Base-by-base conservation (phyloP, 2,329 filamentous ascomycete species). In the Tolypocladium cylindrosporum region DNA sequence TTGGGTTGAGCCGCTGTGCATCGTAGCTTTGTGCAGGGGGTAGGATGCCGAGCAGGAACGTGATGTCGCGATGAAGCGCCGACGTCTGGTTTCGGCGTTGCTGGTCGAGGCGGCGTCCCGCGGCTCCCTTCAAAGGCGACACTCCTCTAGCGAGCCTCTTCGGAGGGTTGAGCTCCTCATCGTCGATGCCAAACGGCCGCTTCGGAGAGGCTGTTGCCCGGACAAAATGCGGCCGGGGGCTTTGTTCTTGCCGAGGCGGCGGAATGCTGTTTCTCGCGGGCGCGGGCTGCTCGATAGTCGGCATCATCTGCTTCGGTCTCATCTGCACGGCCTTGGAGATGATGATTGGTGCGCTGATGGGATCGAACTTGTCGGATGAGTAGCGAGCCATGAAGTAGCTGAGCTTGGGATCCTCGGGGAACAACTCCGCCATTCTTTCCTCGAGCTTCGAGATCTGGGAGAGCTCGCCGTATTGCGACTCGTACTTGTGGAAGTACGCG, bases 391-490 rank as follows among this genome's bases (percentile, higher is more conserved):
- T 81, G 70, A 97, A 97, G 60, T 85, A 84, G 16, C 80, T 75
- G 43, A 96, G 79, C 58, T 83, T 86, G 3, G 91, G 87, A 66
- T 97, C 93, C 59, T 92, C 86, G 0, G 92, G 92, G 72, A 91
- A 99, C n/a, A 97, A 80, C 67, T 96, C 91, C 27, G 84, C 83
- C 91, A 99, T 97, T 53, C 94, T 86, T 66, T 87, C 88, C 72
- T 99, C 95, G 19, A 99, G 79, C 69, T 95, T 94, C 62, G 86
- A 85, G 57, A 99, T 91, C 66, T 97, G 92, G 7, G 89, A 85
- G 6, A 97, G 81, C 69, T 99, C 94, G 58, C 95, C 94, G 67
- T 92, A 99, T 62, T 91, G 87, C 13, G 91, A 92, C 75, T 99
- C 94, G 69, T 96, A 96, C 65, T 92, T 88, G 74, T 99, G 93